Base-by-base conservation (phyloP, 2,329 filamentous ascomycete genomes). In the Pseudocercospora musae region DNA sequence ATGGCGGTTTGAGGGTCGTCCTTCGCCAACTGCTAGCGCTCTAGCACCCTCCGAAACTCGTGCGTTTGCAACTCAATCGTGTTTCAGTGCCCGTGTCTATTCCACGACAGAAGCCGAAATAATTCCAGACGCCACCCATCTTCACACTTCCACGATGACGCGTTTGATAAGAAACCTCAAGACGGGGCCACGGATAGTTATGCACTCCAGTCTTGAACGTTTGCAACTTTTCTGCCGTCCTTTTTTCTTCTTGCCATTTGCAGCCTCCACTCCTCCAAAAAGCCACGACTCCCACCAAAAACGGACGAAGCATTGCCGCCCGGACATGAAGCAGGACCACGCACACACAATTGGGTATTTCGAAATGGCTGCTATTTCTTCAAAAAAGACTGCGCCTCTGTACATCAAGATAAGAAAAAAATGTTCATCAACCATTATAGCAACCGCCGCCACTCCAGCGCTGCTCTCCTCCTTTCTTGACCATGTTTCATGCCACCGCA, bases 381-480 rank as follows among this genome's bases (percentile, higher is more conserved):
- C 25, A n/a, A 15, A 52, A n/a, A 29, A 52, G 25, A 25, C 48
- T 29, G 48, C 48, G 25, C 48, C 48, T 52, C 48, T 52, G 48
- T 52, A 52, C 48, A 40, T 40, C 37, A 57, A 49, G 52, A 48
- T 37, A 20, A 53, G 50, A 52, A 46, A 60, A 58, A 29, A 58
- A n/a, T 40, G 37, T 52, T 52, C 48, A 29, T 52, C 48, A 52
- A 52, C 9, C 48, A 52, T 52, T 52, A 52, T 29, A 18, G 48
- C 48, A 25, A n/a, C 25, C 48, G 48, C 48, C 25, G 15, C 37
- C 37, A 6, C 48, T 23, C 23, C 9, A n/a, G 20, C 48, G 48
- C 48, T 23, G 25, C 23, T 25, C 11, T 25, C 23, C 48, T 52
- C 25, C 11, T 13, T 9, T 13, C 23, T 20, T 18, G 42, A 33